These are phyloP conservation scores for Endocalyx cinctus DNA, from an alignment of 2,329 filamentous ascomycete genomes.

Conservation along the genomic window DNA sequence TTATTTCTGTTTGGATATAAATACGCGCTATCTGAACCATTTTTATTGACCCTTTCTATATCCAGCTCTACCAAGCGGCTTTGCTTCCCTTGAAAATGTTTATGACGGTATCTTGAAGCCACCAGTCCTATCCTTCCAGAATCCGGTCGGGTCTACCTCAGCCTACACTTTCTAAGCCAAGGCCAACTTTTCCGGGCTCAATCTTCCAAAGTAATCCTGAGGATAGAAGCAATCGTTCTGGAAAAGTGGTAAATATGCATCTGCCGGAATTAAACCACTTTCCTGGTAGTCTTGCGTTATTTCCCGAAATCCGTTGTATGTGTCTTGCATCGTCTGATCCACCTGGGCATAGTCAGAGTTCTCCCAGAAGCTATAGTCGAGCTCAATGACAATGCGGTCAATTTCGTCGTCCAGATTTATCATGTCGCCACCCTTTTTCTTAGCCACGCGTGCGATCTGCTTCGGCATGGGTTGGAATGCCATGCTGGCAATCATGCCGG, in stretches of 20 bases:
- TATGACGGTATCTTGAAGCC: conserved; percentile 41
- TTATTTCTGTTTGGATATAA: too few species aligned
- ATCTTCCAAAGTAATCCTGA: conserved; percentile 38
- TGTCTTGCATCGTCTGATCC: conserved; percentile 30
- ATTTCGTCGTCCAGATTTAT: conserved; percentile 33
- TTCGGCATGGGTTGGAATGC: conserved; percentile 36
- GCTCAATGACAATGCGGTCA: conserved; percentile 38
- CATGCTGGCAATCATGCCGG: conserved; percentile 27
- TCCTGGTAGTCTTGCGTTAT: conserved; percentile 26
- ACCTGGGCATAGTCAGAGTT: conserved; percentile 24
- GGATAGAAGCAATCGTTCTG: conserved; percentile 38
- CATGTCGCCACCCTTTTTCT: conserved; percentile 31
- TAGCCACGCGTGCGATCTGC: conserved; percentile 26
- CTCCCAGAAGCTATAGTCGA: conserved; percentile 36
- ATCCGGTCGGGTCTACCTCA: conserved; percentile 32
- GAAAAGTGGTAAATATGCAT: conserved; percentile 36
- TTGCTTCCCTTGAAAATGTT: too few species aligned
- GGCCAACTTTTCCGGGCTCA: conserved; percentile 29
- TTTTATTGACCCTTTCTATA: too few species aligned
- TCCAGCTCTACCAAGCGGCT: too few species aligned
- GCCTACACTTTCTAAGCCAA: conserved; percentile 30
- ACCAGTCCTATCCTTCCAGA: conserved; percentile 34
- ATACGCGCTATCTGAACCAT: too few species aligned
- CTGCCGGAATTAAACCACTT: conserved; percentile 26
- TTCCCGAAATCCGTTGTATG: conserved; percentile 28